Conservation (phyloP, 2,329 filamentous ascomycete species). For the Phaeosphaeriaceae sp. region DNA sequence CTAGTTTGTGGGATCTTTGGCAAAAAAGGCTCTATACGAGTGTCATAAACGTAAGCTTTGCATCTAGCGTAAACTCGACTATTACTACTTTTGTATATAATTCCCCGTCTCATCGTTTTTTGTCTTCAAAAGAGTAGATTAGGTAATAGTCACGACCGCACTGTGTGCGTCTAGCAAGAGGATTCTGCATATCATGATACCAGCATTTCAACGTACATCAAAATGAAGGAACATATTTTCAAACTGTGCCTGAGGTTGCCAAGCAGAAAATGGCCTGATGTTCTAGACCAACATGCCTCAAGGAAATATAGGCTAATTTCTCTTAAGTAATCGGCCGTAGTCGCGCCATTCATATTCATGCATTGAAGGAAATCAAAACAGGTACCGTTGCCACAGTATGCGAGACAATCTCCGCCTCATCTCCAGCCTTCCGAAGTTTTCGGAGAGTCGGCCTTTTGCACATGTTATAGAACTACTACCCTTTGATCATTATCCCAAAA, state of each 20-base stretch:
- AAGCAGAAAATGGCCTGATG: conserved; percentile 6
- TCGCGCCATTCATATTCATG: too few relatives aligned
- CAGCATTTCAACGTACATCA: not conserved
- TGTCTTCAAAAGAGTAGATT: not conserved
- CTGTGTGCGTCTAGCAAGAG: not conserved
- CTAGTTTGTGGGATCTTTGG: conserved; percentile 44
- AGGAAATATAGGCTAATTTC: not conserved
- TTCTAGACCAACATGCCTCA: not conserved
- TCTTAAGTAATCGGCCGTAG: too few relatives aligned
- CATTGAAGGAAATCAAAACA: not conserved
- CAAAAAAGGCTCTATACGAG: not conserved
- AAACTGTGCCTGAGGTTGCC: not conserved
- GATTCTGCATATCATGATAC: not conserved
- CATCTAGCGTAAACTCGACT: not conserved
- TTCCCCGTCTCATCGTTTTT: conserved; percentile 11
- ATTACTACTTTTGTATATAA: conserved; percentile 24
- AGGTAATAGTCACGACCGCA: not conserved
- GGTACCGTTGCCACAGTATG: not conserved
- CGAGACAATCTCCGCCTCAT: not conserved
- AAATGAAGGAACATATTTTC: not conserved
- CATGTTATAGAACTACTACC: too few relatives aligned
- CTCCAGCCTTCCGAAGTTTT: too few relatives aligned
- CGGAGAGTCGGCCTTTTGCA: too few relatives aligned
- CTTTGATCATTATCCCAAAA: too few relatives aligned
- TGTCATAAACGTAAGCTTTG: not conserved